Evolutionary conservation across 2,329 filamentous ascomycete genomes (phyloP).

Genomic region (Fusarium sp.): DNA sequence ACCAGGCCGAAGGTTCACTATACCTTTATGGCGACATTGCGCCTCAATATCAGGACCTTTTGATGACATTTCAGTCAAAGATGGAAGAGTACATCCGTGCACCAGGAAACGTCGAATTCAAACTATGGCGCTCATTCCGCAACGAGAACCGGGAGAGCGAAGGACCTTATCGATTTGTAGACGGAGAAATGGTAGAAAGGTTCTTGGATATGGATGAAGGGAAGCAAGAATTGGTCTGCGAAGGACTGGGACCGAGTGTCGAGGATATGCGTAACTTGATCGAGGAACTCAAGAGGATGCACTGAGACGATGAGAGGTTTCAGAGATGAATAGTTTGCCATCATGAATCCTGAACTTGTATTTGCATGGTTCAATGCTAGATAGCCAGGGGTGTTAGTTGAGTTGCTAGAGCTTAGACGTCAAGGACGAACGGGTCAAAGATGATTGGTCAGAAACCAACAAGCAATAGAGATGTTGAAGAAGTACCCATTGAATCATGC

Average conservation of each 20-base stretch:
- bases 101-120: slow-evolving; percentile 82
- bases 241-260: slow-evolving; percentile 72
- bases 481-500: slow-evolving; percentile 30
- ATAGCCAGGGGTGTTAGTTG: not conserved
- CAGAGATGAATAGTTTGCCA: not conserved
- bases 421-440: slow-evolving; percentile 46
- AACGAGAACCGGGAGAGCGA: slow-evolving; percentile 80
- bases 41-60: slow-evolving; percentile 79
- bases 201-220: slow-evolving; percentile 81
- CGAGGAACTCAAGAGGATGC: slow-evolving; percentile 74
- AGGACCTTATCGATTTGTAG: slow-evolving; percentile 88
- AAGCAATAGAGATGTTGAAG: slow-evolving; percentile 4
- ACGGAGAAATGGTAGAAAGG: slow-evolving; percentile 90
- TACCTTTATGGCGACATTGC: slow-evolving; percentile 90
- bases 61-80: slow-evolving; percentile 84
- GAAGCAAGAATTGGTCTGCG: slow-evolving; percentile 66
- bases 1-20: slow-evolving; percentile 87
- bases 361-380: not conserved
- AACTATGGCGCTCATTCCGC: slow-evolving; percentile 85
- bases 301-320: slow-evolving; percentile 57
- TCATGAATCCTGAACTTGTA: not conserved
- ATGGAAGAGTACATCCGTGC: slow-evolving; percentile 77
- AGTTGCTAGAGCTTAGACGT: slow-evolving; percentile 6
- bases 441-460: slow-evolving; percentile 40
- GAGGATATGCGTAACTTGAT: slow-evolving; percentile 74